Base-by-base conservation (phyloP, 176 grass and related monocot species). In the Luzula sylvatica region DNA sequence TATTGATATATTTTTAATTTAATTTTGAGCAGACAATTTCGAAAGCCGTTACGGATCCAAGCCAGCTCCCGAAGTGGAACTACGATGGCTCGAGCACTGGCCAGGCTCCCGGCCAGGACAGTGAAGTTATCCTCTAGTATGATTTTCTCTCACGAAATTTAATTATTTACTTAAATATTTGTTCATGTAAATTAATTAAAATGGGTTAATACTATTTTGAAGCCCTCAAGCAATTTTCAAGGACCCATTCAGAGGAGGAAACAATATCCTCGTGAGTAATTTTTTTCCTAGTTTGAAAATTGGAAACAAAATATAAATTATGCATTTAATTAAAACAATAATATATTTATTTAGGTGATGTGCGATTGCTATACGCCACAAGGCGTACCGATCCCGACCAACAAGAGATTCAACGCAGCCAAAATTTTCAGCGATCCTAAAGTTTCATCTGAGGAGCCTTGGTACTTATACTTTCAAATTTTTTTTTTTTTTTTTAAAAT, bases 61-160 rank as follows among this genome's bases (percentile, higher is more conserved):
- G 70, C 42, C 70, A 95, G 70, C 80, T 95, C 42, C 89, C 89
- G 8, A 95, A 84, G 39, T 95, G 89, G 89, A 95, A 95, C 64
- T 95, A 88, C 43, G 89, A 95, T 3, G 89, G 89, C 9, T 95
- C 89, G 25, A 95, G 83, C 79, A 95, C 89, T 6, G 83, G 83
- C 21, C 89, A 95, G 70, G 83, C 89, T 51, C 83, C 79, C n/a
- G 89, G 88, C 23, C 26, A 95, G 79, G 89, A 95, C 52, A 95
- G 89, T 51, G 89, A 95, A 95, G 89, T 95, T 35, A 95, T 95
- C 63, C 65, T 95, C 29, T 95, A 87, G 89, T 95, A 95, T 19
- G 83, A 54, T 19, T 7, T 2, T 35, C 61, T 70, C 28, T 15
- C 11, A 65, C 18, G n/a, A n/a, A n/a, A n/a, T 58, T 24, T 17